Evolutionary conservation across 257 asterid genomes (phyloP), one percentile per base, ranked within the genome.

Genomic region (Capsicum rhomboideum): DNA sequence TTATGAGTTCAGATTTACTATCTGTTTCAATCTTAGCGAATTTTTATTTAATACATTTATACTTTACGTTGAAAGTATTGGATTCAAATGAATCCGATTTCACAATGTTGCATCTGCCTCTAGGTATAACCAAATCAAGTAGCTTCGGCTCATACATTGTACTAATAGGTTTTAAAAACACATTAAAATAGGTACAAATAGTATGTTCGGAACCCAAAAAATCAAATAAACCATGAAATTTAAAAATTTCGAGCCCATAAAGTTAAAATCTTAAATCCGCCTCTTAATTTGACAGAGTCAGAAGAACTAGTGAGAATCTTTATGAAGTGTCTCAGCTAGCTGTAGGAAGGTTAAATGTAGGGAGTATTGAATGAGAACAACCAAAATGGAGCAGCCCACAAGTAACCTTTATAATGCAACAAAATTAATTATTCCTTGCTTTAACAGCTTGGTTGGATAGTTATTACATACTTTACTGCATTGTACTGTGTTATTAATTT

Each of bases 321-420:
- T 46, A 74, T 74, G 6, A 46, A 74, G 80, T 74, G 10, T 34
- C 28, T 42, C 37, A 75, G 81, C 81, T 75, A 75, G 81, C 81
- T 75, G 81, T 75, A 49, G 61, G 13, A 75, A 75, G 81, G 63
- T 26, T 75, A 49, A 75, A 75, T 75, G 26, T 17, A 75, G 63
- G 59, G 44, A 14, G 61, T 14, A 75, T 75, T 75, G 44, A 75
- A 75, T 49, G 81, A 75, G 10, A 49, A 75, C 26, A 26, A 49
- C 61, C 26, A 75, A 75, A 75, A 49, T 75, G 63, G 44, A 49
- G 61, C 16, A 26, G 61, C 26, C 26, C 23, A 75, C 56, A 49
- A 11, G 42, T 75, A 49, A 75, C 34, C 61, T 75, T 50, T 75
- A 49, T 14, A 75, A 75, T 49, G 61, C 63, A 75, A 75, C 6